These are phyloP conservation scores for Nicotiana attenuata DNA, from an alignment of 257 asterid species.

Conservation along the genomic window DNA sequence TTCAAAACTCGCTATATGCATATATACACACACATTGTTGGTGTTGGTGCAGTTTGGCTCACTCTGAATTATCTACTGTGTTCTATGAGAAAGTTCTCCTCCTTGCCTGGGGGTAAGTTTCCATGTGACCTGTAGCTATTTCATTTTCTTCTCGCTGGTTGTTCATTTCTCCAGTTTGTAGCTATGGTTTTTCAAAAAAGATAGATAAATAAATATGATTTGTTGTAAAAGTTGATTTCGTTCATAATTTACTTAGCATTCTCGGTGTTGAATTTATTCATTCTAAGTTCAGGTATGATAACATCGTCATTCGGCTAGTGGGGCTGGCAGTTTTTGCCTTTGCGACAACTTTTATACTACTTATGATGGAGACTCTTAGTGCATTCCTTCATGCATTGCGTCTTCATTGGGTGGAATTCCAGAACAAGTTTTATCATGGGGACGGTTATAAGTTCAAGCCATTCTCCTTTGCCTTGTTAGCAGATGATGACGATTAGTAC, in stretches of 20 bases:
- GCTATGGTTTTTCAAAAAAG: neutral
- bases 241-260: neutral
- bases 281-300: slow-evolving; percentile 61
- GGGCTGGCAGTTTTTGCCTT: slow-evolving; percentile 85
- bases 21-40: neutral
- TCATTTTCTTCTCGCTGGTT: neutral
- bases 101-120: slow-evolving; percentile 84
- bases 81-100: slow-evolving; percentile 89
- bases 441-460: slow-evolving; percentile 88
- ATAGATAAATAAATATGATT: neutral
- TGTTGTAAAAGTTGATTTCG: neutral
- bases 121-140: slow-evolving; percentile 1
- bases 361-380: slow-evolving; percentile 93
- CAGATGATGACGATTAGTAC: slow-evolving; percentile 47
- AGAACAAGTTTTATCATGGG: slow-evolving; percentile 79
- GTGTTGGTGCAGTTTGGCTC: slow-evolving; percentile 66
- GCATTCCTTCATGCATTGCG: slow-evolving; percentile 94
- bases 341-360: slow-evolving; percentile 80
- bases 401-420: slow-evolving; percentile 96
- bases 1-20: neutral
- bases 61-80: slow-evolving; percentile 85
- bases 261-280: neutral
- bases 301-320: slow-evolving; percentile 53
- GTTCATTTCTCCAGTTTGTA: neutral
- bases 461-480: slow-evolving; percentile 61